Evolutionary conservation across 2,329 filamentous ascomycete species (phyloP).

Genomic region (Macroventuria anomochaeta): DNA sequence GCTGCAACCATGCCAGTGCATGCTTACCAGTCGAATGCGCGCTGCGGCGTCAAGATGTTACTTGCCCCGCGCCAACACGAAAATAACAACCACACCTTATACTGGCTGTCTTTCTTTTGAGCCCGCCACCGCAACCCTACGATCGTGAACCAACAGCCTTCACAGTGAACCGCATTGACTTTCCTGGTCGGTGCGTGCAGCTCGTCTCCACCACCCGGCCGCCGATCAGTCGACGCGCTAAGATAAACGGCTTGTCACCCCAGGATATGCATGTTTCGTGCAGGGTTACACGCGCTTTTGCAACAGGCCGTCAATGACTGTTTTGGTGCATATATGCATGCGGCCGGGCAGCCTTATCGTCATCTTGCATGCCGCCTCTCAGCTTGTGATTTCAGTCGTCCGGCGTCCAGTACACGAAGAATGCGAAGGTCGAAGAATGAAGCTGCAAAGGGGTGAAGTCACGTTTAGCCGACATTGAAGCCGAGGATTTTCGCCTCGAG

Average conservation of each 20-base stretch:
- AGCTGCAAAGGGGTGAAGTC: conserved; percentile 7
- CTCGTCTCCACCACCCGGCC: conserved; percentile 12
- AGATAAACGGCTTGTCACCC: conserved; percentile 47
- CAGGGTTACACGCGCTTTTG: conserved; percentile 24
- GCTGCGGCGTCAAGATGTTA: conserved; percentile 37
- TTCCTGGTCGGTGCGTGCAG: conserved; percentile 6
- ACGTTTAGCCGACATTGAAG: conserved; percentile 6
- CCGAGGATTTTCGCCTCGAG: conserved; percentile 3
- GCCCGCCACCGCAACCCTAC: conserved; percentile 9
- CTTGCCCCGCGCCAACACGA: conserved; percentile 29
- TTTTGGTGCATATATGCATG: conserved; percentile 21
- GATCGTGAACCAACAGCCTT: conserved; percentile 3
- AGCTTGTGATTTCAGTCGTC: background rate
- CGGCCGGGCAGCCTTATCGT: conserved; percentile 1
- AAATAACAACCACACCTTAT: background rate
- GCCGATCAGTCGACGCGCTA: conserved; percentile 27
- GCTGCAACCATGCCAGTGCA: conserved; percentile 23
- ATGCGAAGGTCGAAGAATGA: conserved; percentile 18
- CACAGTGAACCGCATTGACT: background rate
- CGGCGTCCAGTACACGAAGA: conserved; percentile 5
- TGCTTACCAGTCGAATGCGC: conserved; percentile 13
- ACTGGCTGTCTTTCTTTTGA: conserved; percentile 5
- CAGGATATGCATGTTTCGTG: conserved; percentile 36
- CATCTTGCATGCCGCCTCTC: background rate
- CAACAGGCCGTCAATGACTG: conserved; percentile 10